Evolutionary conservation across 2,329 filamentous ascomycete genomes (phyloP).

Genomic region (Cercospora sesami): DNA sequence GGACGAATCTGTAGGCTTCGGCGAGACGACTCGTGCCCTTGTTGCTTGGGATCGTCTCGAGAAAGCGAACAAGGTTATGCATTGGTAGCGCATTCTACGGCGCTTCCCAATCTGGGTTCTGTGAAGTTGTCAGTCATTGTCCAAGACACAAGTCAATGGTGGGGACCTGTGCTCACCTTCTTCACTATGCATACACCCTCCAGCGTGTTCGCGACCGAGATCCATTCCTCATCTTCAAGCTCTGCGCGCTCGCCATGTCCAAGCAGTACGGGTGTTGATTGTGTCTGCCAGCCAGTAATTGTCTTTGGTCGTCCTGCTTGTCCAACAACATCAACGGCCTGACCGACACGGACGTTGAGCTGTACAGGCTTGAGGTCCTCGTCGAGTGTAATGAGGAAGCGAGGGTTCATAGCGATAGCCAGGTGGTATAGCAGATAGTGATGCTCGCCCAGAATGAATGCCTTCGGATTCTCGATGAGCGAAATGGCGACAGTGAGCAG

Average conservation of each 20-base stretch:
- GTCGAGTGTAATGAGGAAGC: constrained; percentile 93
- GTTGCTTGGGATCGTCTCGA: neutral
- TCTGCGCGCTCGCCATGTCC: constrained; percentile 95
- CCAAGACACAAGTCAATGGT: too few species aligned
- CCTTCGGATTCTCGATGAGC: constrained; percentile 86
- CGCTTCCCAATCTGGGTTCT: constrained; percentile 26
- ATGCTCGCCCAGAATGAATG: constrained; percentile 68
- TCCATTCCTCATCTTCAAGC: constrained; percentile 95
- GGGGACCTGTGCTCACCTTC: constrained; percentile 91
- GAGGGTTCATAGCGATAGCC: constrained; percentile 92
- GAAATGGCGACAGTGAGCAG: constrained; percentile 86
- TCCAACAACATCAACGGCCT: constrained; percentile 96
- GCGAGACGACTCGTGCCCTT: neutral
- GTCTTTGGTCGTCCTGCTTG: constrained; percentile 97
- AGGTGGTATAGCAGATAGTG: constrained; percentile 98
- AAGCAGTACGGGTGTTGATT: constrained; percentile 95
- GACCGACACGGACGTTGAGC: constrained; percentile 94
- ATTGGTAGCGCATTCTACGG: constrained; percentile 14
- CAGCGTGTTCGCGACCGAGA: constrained; percentile 83
- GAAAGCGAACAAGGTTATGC: neutral
- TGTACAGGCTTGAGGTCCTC: constrained; percentile 91
- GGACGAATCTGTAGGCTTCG: neutral
- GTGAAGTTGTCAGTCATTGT: constrained; percentile 2
- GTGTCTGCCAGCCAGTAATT: constrained; percentile 98
- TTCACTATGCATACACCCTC: constrained; percentile 94